Base-by-base conservation (phyloP, 129 eudicot genomes). In the Sambucus nigra region DNA sequence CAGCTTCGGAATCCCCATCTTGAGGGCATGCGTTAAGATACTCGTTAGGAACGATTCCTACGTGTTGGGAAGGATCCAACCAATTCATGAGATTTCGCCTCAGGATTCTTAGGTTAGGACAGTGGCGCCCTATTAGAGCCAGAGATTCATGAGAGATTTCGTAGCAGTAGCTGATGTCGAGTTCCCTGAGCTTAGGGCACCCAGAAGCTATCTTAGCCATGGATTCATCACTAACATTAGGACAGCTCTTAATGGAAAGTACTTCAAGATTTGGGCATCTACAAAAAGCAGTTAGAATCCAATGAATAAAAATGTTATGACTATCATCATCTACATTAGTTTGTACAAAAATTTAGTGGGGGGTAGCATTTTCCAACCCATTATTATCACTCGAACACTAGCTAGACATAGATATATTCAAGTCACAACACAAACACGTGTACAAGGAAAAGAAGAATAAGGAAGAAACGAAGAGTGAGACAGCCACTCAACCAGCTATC, bases 251-350 rank as follows among this genome's bases (percentile, higher is more conserved):
- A 60, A 92, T 70, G 0, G 84, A 82, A 18, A 92, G 85, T 56
- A 82, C 85, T 80, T 80, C 62, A 49, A 92, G 91, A 53, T 86
- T 92, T 31, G 84, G 96, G 75, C 94, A 92, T 60, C 99, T 86
- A 82, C 40, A 51, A 33, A 40, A 58, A 13, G 12, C 42, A 35
- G 35, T 29, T 29, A 29, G 35, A 8, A 8, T 29, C 35, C 35
- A 29, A n/a, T n/a, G n/a, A n/a, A n/a, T n/a, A n/a, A n/a, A n/a
- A n/a, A n/a, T n/a, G n/a, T n/a, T n/a, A n/a, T n/a, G n/a, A n/a
- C n/a, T n/a, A n/a, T n/a, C n/a, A n/a, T n/a, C n/a, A n/a, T n/a
- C n/a, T n/a, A n/a, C n/a, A n/a, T n/a, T n/a, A n/a, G n/a, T n/a
- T n/a, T n/a, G n/a, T n/a, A n/a, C n/a, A n/a, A n/a, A n/a, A n/a